phyloP scores from a whole-genome alignment of 805 yeast species.

The Kluyveromyces starmeri region DNA sequence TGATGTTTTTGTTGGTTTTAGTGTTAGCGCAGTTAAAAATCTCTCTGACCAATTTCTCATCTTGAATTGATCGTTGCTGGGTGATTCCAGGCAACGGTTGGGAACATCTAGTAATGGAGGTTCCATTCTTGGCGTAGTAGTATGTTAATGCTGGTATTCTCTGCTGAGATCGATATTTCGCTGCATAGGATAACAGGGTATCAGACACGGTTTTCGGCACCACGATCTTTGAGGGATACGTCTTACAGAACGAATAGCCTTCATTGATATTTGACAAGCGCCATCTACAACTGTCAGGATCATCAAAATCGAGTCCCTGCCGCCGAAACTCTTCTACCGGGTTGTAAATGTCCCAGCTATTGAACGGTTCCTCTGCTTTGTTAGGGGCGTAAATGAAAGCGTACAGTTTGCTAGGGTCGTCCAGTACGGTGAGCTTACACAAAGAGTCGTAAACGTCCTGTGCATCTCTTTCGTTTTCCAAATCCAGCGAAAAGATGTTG shows the following conservation, averaged over 20 bases:
- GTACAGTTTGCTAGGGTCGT: slow-evolving; percentile 51
- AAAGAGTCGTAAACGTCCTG: slow-evolving; percentile 66
- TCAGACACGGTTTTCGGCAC: slow-evolving; percentile 79
- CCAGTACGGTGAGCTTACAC: slow-evolving; percentile 51
- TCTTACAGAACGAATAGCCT: slow-evolving; percentile 56
- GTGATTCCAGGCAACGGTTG: slow-evolving; percentile 91
- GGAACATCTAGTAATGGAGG: slow-evolving; percentile 79
- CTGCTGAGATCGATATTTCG: slow-evolving; percentile 75
- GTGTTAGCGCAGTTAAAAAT: slow-evolving; percentile 55
- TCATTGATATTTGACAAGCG: slow-evolving; percentile 57
- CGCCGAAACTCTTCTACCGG: slow-evolving; percentile 58
- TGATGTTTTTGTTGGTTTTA: slow-evolving; percentile 45
- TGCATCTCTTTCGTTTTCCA: slow-evolving; percentile 48
- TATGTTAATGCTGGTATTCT: slow-evolving; percentile 80
- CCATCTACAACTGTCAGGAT: slow-evolving; percentile 42
- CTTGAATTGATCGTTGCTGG: slow-evolving; percentile 82
- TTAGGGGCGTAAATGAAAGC: slow-evolving; percentile 80
- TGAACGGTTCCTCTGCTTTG: slow-evolving; percentile 48
- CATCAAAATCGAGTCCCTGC: slow-evolving; percentile 46
- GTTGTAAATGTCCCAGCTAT: slow-evolving; percentile 70
- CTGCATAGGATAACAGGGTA: slow-evolving; percentile 72
- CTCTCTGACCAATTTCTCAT: slow-evolving; percentile 71
- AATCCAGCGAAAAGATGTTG: slow-evolving; percentile 71
- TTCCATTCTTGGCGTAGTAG: slow-evolving; percentile 56
- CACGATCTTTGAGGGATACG: slow-evolving; percentile 62